Evolutionary conservation across 164 flowering plant species (phyloP).

Genomic region (Nymphaea colorata): DNA sequence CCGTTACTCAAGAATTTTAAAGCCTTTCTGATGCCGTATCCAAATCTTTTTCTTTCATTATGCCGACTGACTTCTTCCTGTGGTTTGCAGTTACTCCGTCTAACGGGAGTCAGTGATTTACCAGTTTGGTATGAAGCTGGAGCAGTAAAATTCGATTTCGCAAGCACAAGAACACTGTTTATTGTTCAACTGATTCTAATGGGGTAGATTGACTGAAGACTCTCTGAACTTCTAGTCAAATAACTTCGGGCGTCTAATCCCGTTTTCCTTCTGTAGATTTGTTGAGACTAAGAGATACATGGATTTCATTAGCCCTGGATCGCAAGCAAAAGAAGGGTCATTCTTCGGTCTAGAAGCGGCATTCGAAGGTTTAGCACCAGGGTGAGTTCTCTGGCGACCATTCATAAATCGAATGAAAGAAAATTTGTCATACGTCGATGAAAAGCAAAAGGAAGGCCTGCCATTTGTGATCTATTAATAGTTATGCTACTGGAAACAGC

Average conservation of each 20-base stretch:
- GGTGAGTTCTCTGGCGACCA: constrained; percentile 27
- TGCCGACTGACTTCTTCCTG: too few species aligned
- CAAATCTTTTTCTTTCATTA: too few species aligned
- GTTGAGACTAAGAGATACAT: constrained; percentile 90
- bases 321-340: constrained; percentile 68
- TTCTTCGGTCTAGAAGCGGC: constrained; percentile 87
- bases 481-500: constrained; percentile 19
- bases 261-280: constrained; percentile 30
- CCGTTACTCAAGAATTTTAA: too few species aligned
- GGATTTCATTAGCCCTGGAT: constrained; percentile 78
- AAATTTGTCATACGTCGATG: too few species aligned
- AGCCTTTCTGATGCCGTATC: too few species aligned
- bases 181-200: constrained; percentile 67
- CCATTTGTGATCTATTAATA: not conserved
- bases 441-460: not conserved
- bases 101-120: constrained; percentile 49
- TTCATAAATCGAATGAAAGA: too few species aligned
- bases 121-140: constrained; percentile 96
- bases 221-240: not conserved
- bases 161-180: constrained; percentile 62
- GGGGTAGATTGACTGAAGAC: constrained; percentile 37
- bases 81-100: constrained; percentile 59
- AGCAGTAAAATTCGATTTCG: constrained; percentile 60
- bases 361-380: constrained; percentile 81
- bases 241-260: not conserved